phyloP scores from a whole-genome alignment of 441 rosid genomes.

The Euphorbia celastroides region DNA sequence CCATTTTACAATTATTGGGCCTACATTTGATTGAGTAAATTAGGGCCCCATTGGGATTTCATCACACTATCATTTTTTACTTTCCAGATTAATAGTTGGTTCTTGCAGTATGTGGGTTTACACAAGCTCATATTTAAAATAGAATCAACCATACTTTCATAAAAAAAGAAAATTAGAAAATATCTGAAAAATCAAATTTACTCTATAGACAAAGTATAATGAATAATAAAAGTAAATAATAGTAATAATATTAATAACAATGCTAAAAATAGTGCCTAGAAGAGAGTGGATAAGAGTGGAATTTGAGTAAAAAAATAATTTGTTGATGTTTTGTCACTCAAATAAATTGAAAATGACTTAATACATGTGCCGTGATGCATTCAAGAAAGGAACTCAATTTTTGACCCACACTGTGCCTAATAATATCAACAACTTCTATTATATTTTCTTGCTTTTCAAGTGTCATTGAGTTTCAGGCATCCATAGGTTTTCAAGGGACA shows the following conservation, averaged over 20 bases:
- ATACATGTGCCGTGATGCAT: slow-evolving; percentile 12
- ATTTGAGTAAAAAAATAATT: slow-evolving; percentile 15
- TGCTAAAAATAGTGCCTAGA: not conserved
- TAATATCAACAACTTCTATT: slow-evolving; percentile 18
- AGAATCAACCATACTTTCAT: not conserved
- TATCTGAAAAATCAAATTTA: not conserved
- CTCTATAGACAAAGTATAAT: not conserved
- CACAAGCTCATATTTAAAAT: not conserved
- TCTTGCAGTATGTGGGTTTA: not conserved
- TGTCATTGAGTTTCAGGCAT: slow-evolving; percentile 13
- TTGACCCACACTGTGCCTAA: slow-evolving; percentile 15
- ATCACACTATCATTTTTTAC: not conserved
- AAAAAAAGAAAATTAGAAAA: no score
- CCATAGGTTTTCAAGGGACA: slow-evolving; percentile 10
- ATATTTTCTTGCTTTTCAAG: slow-evolving; percentile 22
- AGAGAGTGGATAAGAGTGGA: not conserved
- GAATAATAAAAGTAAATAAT: slow-evolving; percentile 4
- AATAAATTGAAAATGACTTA: not conserved
- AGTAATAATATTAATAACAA: not conserved
- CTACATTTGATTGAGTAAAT: slow-evolving; percentile 1
- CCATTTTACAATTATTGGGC: not conserved
- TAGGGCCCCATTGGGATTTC: slow-evolving; percentile 4
- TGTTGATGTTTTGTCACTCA: slow-evolving; percentile 13
- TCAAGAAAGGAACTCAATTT: slow-evolving; percentile 7
- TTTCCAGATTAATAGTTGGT: slow-evolving; percentile 3